Percentiles rank a stretch among this genome's conserved stretches.
These are phyloP conservation scores for Blastomyces silverae DNA, from an alignment of 2,329 filamentous ascomycete species.

Conservation along the genomic window DNA sequence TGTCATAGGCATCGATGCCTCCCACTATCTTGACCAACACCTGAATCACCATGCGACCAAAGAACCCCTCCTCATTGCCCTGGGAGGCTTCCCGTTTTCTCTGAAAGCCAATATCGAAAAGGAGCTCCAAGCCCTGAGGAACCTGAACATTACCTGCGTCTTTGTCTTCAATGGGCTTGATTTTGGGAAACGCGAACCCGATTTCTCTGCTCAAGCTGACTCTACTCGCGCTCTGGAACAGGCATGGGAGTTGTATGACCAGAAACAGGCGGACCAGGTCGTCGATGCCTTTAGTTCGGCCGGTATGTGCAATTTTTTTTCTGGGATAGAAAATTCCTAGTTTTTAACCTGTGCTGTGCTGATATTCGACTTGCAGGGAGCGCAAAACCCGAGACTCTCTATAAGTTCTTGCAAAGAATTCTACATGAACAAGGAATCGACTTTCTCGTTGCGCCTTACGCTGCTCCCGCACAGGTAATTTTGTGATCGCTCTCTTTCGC, in stretches of 20 bases:
- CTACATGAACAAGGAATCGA: conserved; percentile 62
- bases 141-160: conserved; percentile 64
- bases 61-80: conserved; percentile 81
- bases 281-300: conserved; percentile 81
- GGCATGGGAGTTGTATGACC: conserved; percentile 83
- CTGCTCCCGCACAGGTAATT: conserved; percentile 74
- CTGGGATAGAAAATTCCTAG: not conserved
- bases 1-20: conserved; percentile 78
- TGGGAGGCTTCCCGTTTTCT: conserved; percentile 79
- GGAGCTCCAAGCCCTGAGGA: conserved; percentile 66
- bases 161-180: conserved; percentile 92
- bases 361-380: conserved; percentile 51
- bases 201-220: conserved; percentile 53
- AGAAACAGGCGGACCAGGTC: conserved; percentile 69
- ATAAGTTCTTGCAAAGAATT: conserved; percentile 67
- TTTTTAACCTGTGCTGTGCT: conserved; percentile 16
- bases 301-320: conserved; percentile 45
- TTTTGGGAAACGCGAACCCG: conserved; percentile 65
- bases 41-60: conserved; percentile 63
- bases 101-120: conserved; percentile 67
- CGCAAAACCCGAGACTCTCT: conserved; percentile 64
- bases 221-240: conserved; percentile 62
- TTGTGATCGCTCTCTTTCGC: not conserved
- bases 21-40: conserved; percentile 76
- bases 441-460: conserved; percentile 80